Conservation (phyloP, 768 basidiomycete genomes). For the Lentinus brumalis region DNA sequence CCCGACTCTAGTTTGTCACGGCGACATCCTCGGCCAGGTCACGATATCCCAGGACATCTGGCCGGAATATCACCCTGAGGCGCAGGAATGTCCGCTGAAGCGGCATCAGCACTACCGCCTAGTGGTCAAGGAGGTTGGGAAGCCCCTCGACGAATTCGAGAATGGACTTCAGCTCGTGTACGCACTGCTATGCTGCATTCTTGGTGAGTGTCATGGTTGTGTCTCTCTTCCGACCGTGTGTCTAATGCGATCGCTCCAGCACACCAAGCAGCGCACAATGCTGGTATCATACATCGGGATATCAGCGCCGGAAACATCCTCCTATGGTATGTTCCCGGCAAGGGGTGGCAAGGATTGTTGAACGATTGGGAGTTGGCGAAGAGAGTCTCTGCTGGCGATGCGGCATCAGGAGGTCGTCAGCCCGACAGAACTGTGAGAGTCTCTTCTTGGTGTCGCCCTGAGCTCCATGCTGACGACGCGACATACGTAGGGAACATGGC, state of each 20-base stretch:
- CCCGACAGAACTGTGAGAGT: not conserved
- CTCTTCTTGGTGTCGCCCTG: too few relatives aligned
- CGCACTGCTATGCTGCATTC: not conserved
- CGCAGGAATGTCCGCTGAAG: not conserved
- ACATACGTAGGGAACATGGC: too few relatives aligned
- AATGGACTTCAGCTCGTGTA: not conserved
- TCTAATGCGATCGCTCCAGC: too few relatives aligned
- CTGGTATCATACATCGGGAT: conserved; percentile 6
- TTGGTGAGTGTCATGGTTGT: not conserved
- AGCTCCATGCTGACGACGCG: too few relatives aligned
- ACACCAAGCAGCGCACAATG: not conserved
- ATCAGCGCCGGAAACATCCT: conserved; percentile 13
- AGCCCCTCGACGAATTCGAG: not conserved
- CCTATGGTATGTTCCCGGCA: not conserved
- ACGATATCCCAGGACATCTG: not conserved
- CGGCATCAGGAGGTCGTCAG: not conserved
- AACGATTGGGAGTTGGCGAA: conserved; percentile 14
- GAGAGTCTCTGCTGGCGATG: not conserved
- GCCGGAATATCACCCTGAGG: not conserved
- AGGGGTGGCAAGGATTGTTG: not conserved
- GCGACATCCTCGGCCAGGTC: not conserved
- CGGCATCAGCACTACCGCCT: conserved; percentile 3
- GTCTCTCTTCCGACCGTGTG: too few relatives aligned
- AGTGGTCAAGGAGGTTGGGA: conserved; percentile 4
- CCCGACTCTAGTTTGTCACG: not conserved